phyloP scores from a whole-genome alignment of 176 grass and related monocot species.

The Hsuehochloa calcarea region DNA sequence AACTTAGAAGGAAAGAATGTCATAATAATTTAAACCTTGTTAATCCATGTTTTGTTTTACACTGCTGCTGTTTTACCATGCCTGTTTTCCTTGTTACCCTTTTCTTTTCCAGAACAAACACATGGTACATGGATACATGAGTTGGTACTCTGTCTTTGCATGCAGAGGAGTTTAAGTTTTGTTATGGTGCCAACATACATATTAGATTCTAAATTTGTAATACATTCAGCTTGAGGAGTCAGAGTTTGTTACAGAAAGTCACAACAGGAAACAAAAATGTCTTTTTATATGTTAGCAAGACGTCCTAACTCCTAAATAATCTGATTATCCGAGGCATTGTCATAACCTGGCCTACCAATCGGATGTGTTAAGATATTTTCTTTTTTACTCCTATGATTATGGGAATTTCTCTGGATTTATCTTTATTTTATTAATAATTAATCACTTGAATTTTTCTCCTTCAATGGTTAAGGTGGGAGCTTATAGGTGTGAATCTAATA shows the following conservation, averaged over 20 bases:
- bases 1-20: conserved; percentile 19
- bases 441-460: not conserved
- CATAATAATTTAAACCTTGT: not conserved
- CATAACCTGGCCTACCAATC: not conserved
- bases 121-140: not conserved
- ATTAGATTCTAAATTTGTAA: conserved; percentile 1
- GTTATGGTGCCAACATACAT: not conserved
- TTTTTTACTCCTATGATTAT: not conserved
- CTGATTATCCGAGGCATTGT: not conserved
- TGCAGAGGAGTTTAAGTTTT: not conserved
- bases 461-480: not conserved
- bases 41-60: not conserved
- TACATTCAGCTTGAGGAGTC: conserved; percentile 3
- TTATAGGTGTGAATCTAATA: conserved; percentile 1
- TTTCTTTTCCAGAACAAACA: not conserved
- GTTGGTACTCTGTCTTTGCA: not conserved
- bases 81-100: not conserved
- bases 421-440: not conserved
- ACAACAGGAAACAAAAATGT: not conserved
- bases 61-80: not conserved
- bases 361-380: not conserved
- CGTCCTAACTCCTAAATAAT: not conserved
- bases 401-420: not conserved
- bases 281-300: not conserved
- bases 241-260: conserved; percentile 8